These are phyloP conservation scores for Pestalotiopsis sp. DNA, from an alignment of 2,329 filamentous ascomycete species.

Conservation along the genomic window DNA sequence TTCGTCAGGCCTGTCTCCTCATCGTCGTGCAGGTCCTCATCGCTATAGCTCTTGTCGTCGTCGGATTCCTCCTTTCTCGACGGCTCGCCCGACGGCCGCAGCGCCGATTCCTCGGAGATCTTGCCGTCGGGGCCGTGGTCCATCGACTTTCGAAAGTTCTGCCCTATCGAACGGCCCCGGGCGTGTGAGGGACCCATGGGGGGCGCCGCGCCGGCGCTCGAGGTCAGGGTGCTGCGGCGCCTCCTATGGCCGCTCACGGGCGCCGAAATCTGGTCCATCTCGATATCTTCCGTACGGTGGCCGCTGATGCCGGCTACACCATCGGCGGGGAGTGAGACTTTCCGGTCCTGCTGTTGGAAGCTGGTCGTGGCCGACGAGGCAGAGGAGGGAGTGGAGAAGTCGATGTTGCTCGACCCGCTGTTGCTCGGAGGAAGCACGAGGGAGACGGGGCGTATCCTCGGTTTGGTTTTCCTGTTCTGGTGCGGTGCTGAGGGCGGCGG, in stretches of 20 bases:
- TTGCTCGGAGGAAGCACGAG: conserved; percentile 20
- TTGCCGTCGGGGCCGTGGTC: conserved; percentile 42
- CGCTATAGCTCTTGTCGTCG: conserved; percentile 61
- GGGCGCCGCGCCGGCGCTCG: conserved; percentile 39
- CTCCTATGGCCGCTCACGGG: conserved; percentile 52
- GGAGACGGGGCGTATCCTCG: conserved; percentile 21
- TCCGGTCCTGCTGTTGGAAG: conserved; percentile 33
- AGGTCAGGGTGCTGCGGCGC: conserved; percentile 58
- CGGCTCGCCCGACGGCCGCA: conserved; percentile 18
- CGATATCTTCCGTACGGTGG: conserved; percentile 46
- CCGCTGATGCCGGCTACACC: conserved; percentile 20
- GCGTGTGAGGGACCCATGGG: conserved; percentile 19
- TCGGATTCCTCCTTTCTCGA: conserved; percentile 33
- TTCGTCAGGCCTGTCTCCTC: conserved; percentile 87
- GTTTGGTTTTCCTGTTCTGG: neutral
- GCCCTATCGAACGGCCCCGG: conserved; percentile 26
- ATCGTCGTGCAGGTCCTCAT: conserved; percentile 79
- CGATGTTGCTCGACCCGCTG: conserved; percentile 23
- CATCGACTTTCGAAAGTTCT: conserved; percentile 27
- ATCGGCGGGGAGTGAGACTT: conserved; percentile 23
- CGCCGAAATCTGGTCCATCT: conserved; percentile 55
- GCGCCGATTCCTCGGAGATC: conserved; percentile 46
- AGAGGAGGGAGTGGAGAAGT: conserved; percentile 32
- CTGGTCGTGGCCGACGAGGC: conserved; percentile 36
- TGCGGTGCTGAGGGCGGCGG: neutral